Percentiles rank a stretch among this genome's conserved stretches.
These are phyloP conservation scores for Mycena capillaripes DNA, from an alignment of 768 basidiomycete species.

Conservation along the genomic window DNA sequence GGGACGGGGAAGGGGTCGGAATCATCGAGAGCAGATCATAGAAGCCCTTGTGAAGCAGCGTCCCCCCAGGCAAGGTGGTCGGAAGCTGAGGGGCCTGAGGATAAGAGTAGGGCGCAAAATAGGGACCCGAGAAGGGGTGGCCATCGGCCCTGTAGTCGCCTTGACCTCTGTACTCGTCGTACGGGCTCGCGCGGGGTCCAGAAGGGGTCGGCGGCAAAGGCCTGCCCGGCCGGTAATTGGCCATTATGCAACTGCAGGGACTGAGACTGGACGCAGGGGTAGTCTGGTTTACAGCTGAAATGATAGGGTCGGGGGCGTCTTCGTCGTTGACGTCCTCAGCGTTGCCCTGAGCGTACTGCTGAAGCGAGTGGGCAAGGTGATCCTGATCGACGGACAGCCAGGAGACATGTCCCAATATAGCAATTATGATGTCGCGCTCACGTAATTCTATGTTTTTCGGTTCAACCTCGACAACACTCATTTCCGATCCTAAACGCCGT, in stretches of 20 bases:
- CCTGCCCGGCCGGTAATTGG: conserved; percentile 32
- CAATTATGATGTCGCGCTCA: no score
- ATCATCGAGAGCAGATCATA: conserved; percentile 88
- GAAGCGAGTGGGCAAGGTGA: no score
- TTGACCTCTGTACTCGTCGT: conserved; percentile 27
- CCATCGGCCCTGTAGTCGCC: conserved; percentile 47
- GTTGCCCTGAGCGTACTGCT: no score
- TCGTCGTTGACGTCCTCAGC: no score
- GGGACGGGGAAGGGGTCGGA: conserved; percentile 77
- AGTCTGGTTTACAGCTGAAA: no score
- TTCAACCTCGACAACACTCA: not conserved
- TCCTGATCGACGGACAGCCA: conserved; percentile 10
- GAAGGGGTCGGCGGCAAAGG: conserved; percentile 50
- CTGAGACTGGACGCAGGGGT: no score
- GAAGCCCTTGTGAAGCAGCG: conserved; percentile 90
- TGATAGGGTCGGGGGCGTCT: no score
- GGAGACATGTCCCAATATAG: not conserved
- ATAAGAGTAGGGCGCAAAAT: conserved; percentile 50
- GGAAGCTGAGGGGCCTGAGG: conserved; percentile 55
- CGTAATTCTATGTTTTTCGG: not conserved
- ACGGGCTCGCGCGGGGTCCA: conserved; percentile 28
- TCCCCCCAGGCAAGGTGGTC: conserved; percentile 74
- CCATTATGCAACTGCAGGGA: not conserved
- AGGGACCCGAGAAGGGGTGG: conserved; percentile 59
- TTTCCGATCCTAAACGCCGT: conserved; percentile 10